phyloP scores from a whole-genome alignment of 2,329 filamentous ascomycete species.

The Claviceps quebecensis region DNA sequence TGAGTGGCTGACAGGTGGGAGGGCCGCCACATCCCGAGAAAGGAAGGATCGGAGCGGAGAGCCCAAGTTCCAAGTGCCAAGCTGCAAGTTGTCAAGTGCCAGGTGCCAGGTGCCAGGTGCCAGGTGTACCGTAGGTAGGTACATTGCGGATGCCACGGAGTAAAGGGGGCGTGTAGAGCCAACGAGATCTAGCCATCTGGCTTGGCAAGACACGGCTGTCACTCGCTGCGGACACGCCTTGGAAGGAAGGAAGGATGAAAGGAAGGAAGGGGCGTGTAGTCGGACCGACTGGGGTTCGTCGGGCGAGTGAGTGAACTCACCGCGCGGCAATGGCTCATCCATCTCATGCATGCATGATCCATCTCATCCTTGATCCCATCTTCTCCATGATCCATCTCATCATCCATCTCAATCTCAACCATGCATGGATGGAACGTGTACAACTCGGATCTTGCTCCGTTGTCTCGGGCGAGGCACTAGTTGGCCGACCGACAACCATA shows the following conservation, averaged over 20 bases:
- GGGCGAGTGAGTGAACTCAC: background rate
- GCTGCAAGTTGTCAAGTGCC: background rate
- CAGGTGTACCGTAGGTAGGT: background rate
- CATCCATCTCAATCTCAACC: background rate
- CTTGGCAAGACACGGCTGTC: background rate
- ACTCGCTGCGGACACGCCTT: background rate
- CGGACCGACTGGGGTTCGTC: slow-evolving; percentile 2
- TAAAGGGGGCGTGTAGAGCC: background rate
- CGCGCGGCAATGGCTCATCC: background rate
- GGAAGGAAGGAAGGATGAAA: background rate
- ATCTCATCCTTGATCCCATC: background rate
- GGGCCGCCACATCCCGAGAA: background rate
- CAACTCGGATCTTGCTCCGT: background rate
- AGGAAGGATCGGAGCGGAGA: no score
- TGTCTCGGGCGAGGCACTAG: background rate
- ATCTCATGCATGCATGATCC: background rate
- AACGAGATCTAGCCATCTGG: background rate
- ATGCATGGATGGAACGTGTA: background rate
- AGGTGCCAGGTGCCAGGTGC: background rate
- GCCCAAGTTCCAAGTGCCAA: background rate
- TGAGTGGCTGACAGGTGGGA: background rate
- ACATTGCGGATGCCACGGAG: background rate
- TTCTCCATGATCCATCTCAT: background rate
- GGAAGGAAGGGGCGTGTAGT: background rate
- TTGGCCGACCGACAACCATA: background rate